phyloP scores from a whole-genome alignment of 768 basidiomycete species.

The Collybia sordida region DNA sequence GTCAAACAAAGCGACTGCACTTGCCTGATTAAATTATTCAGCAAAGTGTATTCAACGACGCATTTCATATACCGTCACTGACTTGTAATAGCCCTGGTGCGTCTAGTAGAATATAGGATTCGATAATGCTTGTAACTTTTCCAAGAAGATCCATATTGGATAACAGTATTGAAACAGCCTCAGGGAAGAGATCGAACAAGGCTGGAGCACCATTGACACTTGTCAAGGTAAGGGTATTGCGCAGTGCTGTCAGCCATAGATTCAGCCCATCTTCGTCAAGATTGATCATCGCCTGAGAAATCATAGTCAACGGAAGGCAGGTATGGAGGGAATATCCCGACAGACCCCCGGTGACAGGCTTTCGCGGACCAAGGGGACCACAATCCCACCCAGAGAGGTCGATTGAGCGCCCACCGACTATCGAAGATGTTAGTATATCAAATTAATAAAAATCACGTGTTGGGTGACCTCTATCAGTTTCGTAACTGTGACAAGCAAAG shows the following conservation, averaged over 20 bases:
- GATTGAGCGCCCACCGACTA: slow-evolving; percentile 72
- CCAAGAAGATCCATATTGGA: slow-evolving; percentile 76
- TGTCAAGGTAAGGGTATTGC: slow-evolving; percentile 58
- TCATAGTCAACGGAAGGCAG: slow-evolving; percentile 5
- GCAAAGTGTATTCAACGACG: background rate
- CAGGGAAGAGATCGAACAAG: slow-evolving; percentile 66
- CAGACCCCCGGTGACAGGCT: slow-evolving; percentile 58
- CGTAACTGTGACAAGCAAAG: slow-evolving; percentile 67
- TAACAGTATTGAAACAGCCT: slow-evolving; percentile 57
- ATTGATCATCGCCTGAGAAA: slow-evolving; percentile 54
- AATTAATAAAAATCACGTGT: background rate
- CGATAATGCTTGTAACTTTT: slow-evolving; percentile 61
- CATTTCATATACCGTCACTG: slow-evolving; percentile 9
- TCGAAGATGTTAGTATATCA: background rate
- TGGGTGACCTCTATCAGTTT: slow-evolving; percentile 63
- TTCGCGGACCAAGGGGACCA: slow-evolving; percentile 65
- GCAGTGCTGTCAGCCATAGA: slow-evolving; percentile 73
- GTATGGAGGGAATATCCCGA: slow-evolving; percentile 3
- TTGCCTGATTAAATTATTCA: slow-evolving; percentile 36
- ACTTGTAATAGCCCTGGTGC: slow-evolving; percentile 64
- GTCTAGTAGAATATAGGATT: slow-evolving; percentile 81
- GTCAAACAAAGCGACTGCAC: slow-evolving; percentile 54
- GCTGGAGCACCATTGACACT: slow-evolving; percentile 44
- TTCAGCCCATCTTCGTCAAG: slow-evolving; percentile 78
- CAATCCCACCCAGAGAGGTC: slow-evolving; percentile 47